A percentile compares a stretch with the other conserved stretches of the same genome.
phyloP scores from a whole-genome alignment of 140 eudicot species.

The Bidens hawaiensis region DNA sequence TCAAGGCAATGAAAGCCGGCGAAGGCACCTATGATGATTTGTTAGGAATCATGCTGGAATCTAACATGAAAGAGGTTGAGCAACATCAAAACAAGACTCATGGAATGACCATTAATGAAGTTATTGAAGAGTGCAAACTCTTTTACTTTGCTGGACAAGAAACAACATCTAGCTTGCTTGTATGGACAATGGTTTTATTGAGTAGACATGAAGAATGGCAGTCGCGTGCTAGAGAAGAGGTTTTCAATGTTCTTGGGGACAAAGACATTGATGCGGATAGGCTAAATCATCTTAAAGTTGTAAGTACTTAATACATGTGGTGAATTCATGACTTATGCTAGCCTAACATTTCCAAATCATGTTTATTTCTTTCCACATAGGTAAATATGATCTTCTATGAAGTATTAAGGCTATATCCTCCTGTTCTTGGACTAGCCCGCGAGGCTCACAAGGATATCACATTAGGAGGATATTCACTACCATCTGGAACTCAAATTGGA shows the following conservation, averaged over 20 bases:
- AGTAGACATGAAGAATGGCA: neutral
- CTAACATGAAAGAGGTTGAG: neutral
- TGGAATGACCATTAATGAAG: neutral
- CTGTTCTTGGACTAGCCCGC: slow-evolving; percentile 23
- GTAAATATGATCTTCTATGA: slow-evolving; percentile 17
- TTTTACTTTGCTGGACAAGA: slow-evolving; percentile 6
- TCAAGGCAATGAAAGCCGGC: neutral
- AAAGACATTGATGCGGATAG: neutral
- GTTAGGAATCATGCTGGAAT: neutral
- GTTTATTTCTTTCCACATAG: slow-evolving; percentile 14
- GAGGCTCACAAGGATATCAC: slow-evolving; percentile 13
- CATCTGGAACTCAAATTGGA: slow-evolving; percentile 23
- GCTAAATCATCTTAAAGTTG: neutral
- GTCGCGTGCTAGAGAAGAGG: slow-evolving; percentile 1
- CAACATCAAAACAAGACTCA: neutral
- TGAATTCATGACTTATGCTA: neutral
- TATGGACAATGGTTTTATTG: neutral
- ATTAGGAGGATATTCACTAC: slow-evolving; percentile 8
- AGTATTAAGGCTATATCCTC: slow-evolving; percentile 45
- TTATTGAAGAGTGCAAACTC: slow-evolving; percentile 1
- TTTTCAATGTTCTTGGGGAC: neutral
- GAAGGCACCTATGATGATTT: slow-evolving; percentile 2
- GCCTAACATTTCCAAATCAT: neutral
- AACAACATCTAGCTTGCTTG: neutral
- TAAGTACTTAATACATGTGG: neutral